Percentiles rank a stretch among this genome's conserved stretches.
phyloP scores from a whole-genome alignment of 441 rosid species.

The Mallotus japonicus region DNA sequence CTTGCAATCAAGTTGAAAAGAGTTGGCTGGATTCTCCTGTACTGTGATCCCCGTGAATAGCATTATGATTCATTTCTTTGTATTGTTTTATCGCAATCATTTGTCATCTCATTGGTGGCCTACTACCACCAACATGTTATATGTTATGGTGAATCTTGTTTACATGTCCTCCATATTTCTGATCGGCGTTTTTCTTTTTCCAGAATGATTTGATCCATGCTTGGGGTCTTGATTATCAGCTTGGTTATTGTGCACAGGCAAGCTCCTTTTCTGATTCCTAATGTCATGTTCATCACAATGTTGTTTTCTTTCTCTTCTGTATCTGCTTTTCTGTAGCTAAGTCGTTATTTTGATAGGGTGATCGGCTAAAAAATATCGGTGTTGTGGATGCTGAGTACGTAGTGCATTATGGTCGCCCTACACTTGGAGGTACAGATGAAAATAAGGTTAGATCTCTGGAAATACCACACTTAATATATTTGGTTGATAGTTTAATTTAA shows the following conservation, averaged over 20 bases:
- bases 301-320: not conserved
- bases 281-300: too few relatives aligned
- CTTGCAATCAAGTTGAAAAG: not conserved
- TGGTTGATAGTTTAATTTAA: too few relatives aligned
- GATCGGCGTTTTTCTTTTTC: not conserved
- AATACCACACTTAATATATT: not conserved
- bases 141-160: not conserved
- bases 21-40: not conserved
- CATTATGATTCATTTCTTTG: not conserved
- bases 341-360: slow-evolving; percentile 44
- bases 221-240: slow-evolving; percentile 71
- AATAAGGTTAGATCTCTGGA: slow-evolving; percentile 33
- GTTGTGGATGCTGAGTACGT: slow-evolving; percentile 70
- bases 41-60: not conserved
- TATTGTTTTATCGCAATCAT: not conserved
- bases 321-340: not conserved
- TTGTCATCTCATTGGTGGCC: not conserved
- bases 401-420: slow-evolving; percentile 59
- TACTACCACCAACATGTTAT: not conserved
- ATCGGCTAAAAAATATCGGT: slow-evolving; percentile 54
- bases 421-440: slow-evolving; percentile 45
- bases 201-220: slow-evolving; percentile 77
- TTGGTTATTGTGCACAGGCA: slow-evolving; percentile 71
- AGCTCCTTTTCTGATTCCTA: slow-evolving; percentile 22
- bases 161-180: not conserved